phyloP scores from a whole-genome alignment of 129 eudicot genomes.

The Helichrysum umbraculigerum region DNA sequence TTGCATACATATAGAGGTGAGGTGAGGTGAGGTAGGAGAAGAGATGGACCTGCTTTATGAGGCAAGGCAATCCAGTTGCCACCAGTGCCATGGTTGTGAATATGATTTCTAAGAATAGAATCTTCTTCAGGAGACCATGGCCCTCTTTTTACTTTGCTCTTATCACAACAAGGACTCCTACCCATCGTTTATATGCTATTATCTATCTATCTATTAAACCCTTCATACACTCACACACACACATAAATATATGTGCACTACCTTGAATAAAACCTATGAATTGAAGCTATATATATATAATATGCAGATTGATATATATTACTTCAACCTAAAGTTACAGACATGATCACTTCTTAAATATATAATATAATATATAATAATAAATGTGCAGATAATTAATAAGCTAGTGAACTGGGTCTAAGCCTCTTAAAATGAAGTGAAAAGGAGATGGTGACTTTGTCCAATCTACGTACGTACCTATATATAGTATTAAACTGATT shows the following conservation, averaged over 20 bases:
- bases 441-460: constrained; percentile 32
- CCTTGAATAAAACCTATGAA: constrained; percentile 5
- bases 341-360: constrained; percentile 15
- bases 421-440: constrained; percentile 21
- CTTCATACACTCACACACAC: constrained; percentile 25
- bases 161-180: constrained; percentile 89
- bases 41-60: constrained; percentile 59
- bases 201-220: too few relatives aligned
- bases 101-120: constrained; percentile 51
- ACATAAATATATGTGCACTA: not conserved
- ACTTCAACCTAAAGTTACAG: constrained; percentile 29
- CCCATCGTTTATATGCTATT: too few relatives aligned
- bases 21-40: too few relatives aligned
- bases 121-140: constrained; percentile 94
- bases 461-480: not conserved
- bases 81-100: constrained; percentile 66
- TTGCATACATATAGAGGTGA: too few relatives aligned
- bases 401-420: constrained; percentile 42
- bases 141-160: constrained; percentile 76
- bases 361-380: too few relatives aligned
- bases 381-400: too few relatives aligned
- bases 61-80: constrained; percentile 86
- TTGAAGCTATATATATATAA: constrained; percentile 1
- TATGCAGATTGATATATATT: not conserved
- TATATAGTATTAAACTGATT: not conserved